Conservation (phyloP, 306 rosid species). For the Alnus glutinosa region DNA sequence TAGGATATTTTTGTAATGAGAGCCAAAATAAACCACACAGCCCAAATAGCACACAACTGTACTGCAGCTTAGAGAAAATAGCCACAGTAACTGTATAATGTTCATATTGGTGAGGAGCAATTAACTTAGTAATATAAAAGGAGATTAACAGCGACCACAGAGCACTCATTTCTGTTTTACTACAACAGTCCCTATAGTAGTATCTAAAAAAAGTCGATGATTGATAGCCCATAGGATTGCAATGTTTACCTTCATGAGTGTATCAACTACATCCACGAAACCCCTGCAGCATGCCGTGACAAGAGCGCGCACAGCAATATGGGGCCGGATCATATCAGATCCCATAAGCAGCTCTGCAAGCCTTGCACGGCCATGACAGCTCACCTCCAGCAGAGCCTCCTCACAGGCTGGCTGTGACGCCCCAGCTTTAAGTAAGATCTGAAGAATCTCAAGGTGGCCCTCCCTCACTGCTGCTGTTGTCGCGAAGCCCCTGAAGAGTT, state of each 20-base stretch:
- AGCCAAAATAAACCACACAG: background rate
- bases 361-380: constrained; percentile 77
- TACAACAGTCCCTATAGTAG: background rate
- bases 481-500: constrained; percentile 86
- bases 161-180: background rate
- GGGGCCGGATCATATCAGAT: constrained; percentile 84
- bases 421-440: constrained; percentile 81
- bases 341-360: constrained; percentile 73
- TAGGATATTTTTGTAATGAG: background rate
- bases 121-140: background rate
- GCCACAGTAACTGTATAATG: background rate
- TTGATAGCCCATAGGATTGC: background rate
- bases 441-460: constrained; percentile 74
- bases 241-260: constrained; percentile 63
- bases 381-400: constrained; percentile 89
- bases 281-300: constrained; percentile 91
- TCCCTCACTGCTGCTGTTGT: constrained; percentile 93
- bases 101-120: background rate
- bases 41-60: background rate
- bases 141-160: constrained; percentile 1
- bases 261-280: constrained; percentile 62
- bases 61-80: background rate
- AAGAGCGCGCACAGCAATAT: constrained; percentile 71
- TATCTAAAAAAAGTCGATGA: constrained; percentile 9
- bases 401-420: constrained; percentile 96